Percentiles rank a stretch among this genome's conserved stretches.
Conservation (phyloP, 805 yeast genomes). For the Saturnispora halmiae region DNA sequence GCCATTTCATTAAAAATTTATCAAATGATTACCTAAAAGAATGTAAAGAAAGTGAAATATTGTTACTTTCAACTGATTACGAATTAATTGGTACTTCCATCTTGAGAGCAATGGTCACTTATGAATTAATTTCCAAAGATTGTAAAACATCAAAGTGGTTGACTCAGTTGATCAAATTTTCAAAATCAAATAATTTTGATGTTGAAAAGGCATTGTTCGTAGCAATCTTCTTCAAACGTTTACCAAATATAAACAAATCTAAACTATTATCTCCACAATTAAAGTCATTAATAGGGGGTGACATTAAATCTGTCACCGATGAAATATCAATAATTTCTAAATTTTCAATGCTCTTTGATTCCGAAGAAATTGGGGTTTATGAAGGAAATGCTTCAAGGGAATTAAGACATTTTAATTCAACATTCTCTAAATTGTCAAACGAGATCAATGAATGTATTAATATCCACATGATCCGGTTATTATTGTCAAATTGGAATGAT, state of each 20-base stretch:
- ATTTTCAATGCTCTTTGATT: slow-evolving; percentile 37
- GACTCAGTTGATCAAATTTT: slow-evolving; percentile 27
- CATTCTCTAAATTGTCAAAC: slow-evolving; percentile 42
- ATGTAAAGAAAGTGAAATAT: slow-evolving; percentile 2
- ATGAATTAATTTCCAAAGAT: slow-evolving; percentile 36
- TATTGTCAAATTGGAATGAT: slow-evolving; percentile 45
- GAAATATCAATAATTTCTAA: slow-evolving; percentile 34
- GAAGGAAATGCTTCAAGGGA: slow-evolving; percentile 65
- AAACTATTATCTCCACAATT: slow-evolving; percentile 31
- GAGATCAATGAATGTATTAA: slow-evolving; percentile 49
- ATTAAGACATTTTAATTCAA: slow-evolving; percentile 58
- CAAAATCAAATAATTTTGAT: slow-evolving; percentile 3
- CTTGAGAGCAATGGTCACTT: slow-evolving; percentile 43
- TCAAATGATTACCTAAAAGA: slow-evolving; percentile 25
- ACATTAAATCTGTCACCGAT: slow-evolving; percentile 23
- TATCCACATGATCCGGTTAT: slow-evolving; percentile 40
- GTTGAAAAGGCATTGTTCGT: slow-evolving; percentile 29
- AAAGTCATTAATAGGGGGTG: slow-evolving; percentile 32
- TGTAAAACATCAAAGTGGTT: slow-evolving; percentile 47
- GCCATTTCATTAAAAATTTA: slow-evolving; percentile 25
- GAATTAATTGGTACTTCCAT: slow-evolving; percentile 52
- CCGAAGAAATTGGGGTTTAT: slow-evolving; percentile 40
- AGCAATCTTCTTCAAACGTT: slow-evolving; percentile 34
- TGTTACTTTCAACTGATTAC: slow-evolving; percentile 32
- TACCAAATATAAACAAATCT: slow-evolving; percentile 32